Base-by-base conservation (phyloP, 148 eudicot genomes). In the Diospyros lotus region DNA sequence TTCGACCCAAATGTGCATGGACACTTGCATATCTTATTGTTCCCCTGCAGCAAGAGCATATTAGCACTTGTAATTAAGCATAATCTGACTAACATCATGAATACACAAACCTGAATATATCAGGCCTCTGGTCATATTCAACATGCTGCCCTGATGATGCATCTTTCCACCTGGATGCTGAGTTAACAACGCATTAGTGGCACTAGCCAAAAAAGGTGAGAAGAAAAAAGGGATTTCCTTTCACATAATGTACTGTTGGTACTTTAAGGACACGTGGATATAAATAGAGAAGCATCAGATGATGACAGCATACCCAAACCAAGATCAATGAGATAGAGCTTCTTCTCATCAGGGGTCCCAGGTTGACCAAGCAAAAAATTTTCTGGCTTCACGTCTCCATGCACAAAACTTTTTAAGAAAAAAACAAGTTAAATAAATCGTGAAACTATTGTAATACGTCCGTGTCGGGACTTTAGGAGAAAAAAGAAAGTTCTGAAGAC, bases 1-100 rank as follows among this genome's bases (percentile, higher is more conserved):
- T 93, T 59, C 98, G 92, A 76, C 98, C 98, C 73, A 91, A 82
- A 80, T 93, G 98, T 48, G 97, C 98, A 89, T 93, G 98, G 55
- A 93, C 98, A 89, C 98, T 93, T 77, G 97, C 98, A 84, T 91
- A 93, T 79, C 98, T 85, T 82, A 93, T 91, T 59, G 98, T 93
- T 63, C 97, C 98, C 85, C 98, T 93, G 90, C 71, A 46, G 70
- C 75, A 69, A 65, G 28, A 75, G 42, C 54, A 4, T 61, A 9
- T 71, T 66, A 80, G 55, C 53, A 60, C 54, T 64, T 42, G 58
- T 50, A 14, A 69, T 43, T 28, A 18, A 50, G 11, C 40, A 61
- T 3, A 17, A 41, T 18, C 45, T 45, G 1, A 65, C 8, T 28
- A 39, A 63, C 51, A 58, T 42, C 53, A 66, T 62, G 48, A 80